Conservation (phyloP, 805 yeast genomes). For the Myxozyma vanderwaltii region DNA sequence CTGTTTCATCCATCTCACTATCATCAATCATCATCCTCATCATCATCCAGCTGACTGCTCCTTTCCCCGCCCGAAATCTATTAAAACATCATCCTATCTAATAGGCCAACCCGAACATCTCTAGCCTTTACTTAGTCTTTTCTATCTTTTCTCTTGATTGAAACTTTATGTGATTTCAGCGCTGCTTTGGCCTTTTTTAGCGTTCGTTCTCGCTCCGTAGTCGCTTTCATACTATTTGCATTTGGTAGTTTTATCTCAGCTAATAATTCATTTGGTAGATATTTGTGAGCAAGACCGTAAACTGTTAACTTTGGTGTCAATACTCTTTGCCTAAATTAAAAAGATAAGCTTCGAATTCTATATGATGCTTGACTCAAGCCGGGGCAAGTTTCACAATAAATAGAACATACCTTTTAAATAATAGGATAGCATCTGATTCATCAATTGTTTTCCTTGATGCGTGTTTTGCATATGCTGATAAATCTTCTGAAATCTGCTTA, state of each 20-base stretch:
- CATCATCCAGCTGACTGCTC: no score
- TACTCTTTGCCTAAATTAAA: constrained; percentile 6
- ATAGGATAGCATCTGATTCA: constrained; percentile 37
- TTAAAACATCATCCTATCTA: no score
- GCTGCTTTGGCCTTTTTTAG: neutral
- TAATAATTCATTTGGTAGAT: constrained; percentile 16
- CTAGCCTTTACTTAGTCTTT: no score
- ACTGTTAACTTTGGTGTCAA: constrained; percentile 1
- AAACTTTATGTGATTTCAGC: no score
- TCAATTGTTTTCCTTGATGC: constrained; percentile 40
- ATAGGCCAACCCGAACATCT: no score
- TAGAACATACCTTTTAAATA: constrained; percentile 28
- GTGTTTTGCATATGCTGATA: constrained; percentile 43
- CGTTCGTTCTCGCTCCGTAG: neutral
- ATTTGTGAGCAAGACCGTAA: constrained; percentile 16
- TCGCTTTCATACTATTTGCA: neutral
- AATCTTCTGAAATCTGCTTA: constrained; percentile 39
- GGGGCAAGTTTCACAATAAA: neutral
- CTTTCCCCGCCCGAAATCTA: no score
- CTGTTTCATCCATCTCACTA: no score
- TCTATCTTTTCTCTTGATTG: no score
- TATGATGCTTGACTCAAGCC: neutral
- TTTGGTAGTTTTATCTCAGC: constrained; percentile 9
- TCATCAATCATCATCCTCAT: no score
- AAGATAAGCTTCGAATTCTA: neutral